Evolutionary conservation across 1,284 basidiomycete species (phyloP).

Genomic region (Apiotrichum mycotoxinovorans): DNA sequence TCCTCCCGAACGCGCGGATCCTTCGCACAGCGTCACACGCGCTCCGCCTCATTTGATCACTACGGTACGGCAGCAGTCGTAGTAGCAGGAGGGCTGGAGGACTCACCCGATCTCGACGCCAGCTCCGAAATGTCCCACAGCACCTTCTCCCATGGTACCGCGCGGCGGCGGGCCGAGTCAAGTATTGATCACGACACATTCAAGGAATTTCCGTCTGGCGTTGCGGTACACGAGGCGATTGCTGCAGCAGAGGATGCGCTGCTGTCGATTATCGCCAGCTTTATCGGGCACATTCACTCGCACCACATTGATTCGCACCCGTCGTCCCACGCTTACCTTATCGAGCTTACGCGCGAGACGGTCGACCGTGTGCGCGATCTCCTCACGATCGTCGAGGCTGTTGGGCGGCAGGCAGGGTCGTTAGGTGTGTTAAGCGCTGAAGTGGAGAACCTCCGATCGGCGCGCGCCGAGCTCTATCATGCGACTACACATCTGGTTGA

Average conservation of each 20-base stretch:
- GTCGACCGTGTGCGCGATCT: slow-evolving; percentile 89
- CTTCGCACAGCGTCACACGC: background rate
- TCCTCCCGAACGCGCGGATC: slow-evolving; percentile 1
- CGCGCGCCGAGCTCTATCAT: slow-evolving; percentile 78
- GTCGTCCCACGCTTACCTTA: slow-evolving; percentile 85
- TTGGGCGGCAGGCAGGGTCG: slow-evolving; percentile 60
- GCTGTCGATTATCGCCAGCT: slow-evolving; percentile 88
- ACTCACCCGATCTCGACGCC: slow-evolving; percentile 9
- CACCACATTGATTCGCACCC: slow-evolving; percentile 84
- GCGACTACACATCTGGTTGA: slow-evolving; percentile 84
- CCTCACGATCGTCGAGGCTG: slow-evolving; percentile 85
- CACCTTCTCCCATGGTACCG: background rate
- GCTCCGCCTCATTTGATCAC: slow-evolving; percentile 10
- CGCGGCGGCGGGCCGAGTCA: background rate
- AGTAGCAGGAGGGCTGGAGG: background rate
- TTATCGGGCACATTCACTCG: slow-evolving; percentile 93
- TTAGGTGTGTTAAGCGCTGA: slow-evolving; percentile 57
- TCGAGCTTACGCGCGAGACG: slow-evolving; percentile 88
- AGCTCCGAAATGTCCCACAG: slow-evolving; percentile 7
- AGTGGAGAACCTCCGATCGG: slow-evolving; percentile 60
- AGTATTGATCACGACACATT: slow-evolving; percentile 3
- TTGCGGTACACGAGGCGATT: slow-evolving; percentile 49
- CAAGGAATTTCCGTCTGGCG: slow-evolving; percentile 13
- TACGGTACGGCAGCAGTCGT: background rate
- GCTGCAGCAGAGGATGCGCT: slow-evolving; percentile 78